These are phyloP conservation scores for Xylariales sp. DNA, from an alignment of 2,329 filamentous ascomycete genomes.

Conservation along the genomic window DNA sequence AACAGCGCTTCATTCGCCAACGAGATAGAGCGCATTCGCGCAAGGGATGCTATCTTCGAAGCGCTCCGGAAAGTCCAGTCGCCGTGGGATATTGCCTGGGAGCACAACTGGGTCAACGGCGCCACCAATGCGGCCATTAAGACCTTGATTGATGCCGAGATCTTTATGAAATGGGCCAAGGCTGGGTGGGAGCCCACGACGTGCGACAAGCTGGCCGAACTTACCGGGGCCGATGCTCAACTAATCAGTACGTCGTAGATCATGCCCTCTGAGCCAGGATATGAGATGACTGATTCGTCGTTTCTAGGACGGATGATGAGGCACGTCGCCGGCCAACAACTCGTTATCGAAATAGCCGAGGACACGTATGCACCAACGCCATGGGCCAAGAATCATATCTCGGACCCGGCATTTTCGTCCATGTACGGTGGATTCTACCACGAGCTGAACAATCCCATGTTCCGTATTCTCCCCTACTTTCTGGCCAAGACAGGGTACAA, in stretches of 20 bases:
- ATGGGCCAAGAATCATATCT: conserved; percentile 9
- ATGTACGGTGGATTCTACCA: conserved; percentile 13
- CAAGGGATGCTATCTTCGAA: too few relatives aligned
- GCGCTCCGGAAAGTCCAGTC: conserved; percentile 23
- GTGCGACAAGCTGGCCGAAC: conserved; percentile 23
- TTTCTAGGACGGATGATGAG: conserved; percentile 13
- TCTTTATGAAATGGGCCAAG: conserved; percentile 31
- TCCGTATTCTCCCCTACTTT: conserved; percentile 10
- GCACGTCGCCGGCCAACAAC: conserved; percentile 12
- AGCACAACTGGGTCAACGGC: conserved; percentile 29
- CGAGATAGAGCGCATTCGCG: too few relatives aligned
- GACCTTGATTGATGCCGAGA: conserved; percentile 30
- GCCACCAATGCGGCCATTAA: conserved; percentile 29
- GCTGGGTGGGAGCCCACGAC: conserved; percentile 23
- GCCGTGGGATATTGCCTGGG: conserved; percentile 34
- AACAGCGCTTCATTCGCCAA: too few relatives aligned
- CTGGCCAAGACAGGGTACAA: conserved; percentile 10
- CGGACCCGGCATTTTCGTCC: conserved; percentile 7
- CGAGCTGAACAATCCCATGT: conserved; percentile 11
- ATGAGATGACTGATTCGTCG: too few relatives aligned
- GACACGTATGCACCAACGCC: conserved; percentile 11
- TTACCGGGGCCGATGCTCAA: conserved; percentile 28
- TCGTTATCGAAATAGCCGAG: conserved; percentile 11
- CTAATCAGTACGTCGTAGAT: too few relatives aligned
- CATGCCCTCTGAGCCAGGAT: too few relatives aligned